Percentiles rank a stretch among this genome's conserved stretches.
Evolutionary conservation across 2,329 filamentous ascomycete genomes (phyloP).

Genomic region (Pseudopithomyces maydicus): DNA sequence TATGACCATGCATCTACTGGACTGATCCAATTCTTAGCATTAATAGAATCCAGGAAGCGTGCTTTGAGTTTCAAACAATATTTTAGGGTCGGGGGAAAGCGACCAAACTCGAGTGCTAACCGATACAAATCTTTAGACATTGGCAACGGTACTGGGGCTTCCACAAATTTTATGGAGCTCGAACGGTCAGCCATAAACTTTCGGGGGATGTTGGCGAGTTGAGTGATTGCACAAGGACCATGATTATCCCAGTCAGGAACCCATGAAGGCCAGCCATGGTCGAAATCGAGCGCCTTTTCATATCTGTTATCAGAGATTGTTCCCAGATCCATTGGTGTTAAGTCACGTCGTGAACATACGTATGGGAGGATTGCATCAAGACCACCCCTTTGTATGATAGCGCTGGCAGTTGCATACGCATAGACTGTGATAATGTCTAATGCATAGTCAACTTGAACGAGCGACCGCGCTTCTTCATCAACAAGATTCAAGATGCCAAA

Average conservation of each 20-base stretch:
- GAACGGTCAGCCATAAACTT: too few relatives aligned
- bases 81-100: background rate
- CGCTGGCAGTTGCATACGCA: background rate
- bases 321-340: too few relatives aligned
- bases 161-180: too few relatives aligned
- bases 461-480: background rate
- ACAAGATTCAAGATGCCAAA: conserved; percentile 15
- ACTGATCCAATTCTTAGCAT: background rate
- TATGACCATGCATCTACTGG: background rate
- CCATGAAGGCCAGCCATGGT: background rate
- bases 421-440: background rate
- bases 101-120: too few relatives aligned
- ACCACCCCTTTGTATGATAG: background rate
- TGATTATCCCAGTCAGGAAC: background rate
- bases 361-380: background rate
- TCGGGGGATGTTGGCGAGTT: background rate
- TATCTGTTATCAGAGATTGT: background rate
- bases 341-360: background rate
- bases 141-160: too few relatives aligned
- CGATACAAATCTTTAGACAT: too few relatives aligned
- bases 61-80: background rate
- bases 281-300: too few relatives aligned
- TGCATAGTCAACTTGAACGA: conserved; percentile 12
- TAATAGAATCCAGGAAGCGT: background rate
- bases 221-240: background rate